Conservation (phyloP, 441 rosid genomes). For the Jatropha multifida region DNA sequence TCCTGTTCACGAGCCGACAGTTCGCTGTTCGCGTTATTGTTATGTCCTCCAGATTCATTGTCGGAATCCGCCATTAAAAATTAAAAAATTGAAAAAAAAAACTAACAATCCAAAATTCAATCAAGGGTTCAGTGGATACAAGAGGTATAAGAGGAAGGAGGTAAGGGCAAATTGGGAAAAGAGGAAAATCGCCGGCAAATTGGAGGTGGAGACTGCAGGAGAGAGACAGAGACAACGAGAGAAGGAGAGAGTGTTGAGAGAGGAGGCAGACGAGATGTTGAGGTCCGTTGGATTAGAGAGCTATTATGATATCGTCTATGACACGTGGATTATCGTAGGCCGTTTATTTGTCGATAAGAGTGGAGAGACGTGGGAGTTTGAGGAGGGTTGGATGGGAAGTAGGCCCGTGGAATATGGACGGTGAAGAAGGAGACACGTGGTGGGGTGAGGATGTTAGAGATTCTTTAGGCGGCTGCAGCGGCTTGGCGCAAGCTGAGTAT, state of each 20-base stretch:
- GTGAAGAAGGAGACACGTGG: constrained; percentile 8
- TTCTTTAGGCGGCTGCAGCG: constrained; percentile 21
- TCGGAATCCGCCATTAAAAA: constrained; percentile 26
- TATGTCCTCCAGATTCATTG: constrained; percentile 31
- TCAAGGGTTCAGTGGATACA: neutral
- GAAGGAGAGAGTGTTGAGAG: neutral
- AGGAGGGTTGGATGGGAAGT: constrained; percentile 19
- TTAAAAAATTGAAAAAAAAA: neutral
- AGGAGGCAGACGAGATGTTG: neutral
- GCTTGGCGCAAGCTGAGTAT: constrained; percentile 7
- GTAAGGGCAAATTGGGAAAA: constrained; percentile 14
- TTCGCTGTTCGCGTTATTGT: constrained; percentile 35
- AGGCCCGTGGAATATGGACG: neutral
- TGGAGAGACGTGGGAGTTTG: constrained; percentile 1
- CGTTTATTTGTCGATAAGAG: constrained; percentile 28
- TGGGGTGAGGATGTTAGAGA: neutral
- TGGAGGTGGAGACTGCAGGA: neutral
- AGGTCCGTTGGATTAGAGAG: constrained; percentile 26
- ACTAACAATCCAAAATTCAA: neutral
- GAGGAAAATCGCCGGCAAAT: constrained; percentile 8
- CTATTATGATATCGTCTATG: constrained; percentile 8
- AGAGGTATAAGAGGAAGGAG: neutral
- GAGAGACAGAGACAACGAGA: neutral
- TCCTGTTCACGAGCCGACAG: constrained; percentile 52
- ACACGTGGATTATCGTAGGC: constrained; percentile 17